Conservation (phyloP, 176 grass and related monocot species). For the Triticum timopheevii region DNA sequence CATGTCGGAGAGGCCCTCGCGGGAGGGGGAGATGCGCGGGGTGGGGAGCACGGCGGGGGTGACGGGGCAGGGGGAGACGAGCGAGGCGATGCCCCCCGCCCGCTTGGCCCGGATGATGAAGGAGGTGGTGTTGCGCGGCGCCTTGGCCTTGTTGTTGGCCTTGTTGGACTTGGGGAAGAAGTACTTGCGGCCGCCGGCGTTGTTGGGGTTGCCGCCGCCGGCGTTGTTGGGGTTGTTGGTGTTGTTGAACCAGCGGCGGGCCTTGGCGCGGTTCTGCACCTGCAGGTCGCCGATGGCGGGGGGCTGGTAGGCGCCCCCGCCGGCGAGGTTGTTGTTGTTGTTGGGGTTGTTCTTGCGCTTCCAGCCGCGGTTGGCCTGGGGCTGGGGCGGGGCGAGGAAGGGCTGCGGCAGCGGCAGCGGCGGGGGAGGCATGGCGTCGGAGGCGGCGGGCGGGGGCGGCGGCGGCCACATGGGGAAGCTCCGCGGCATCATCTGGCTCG, state of each 20-base stretch:
- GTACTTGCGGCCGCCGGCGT: slow-evolving; percentile 25
- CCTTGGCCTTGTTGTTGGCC: slow-evolving; percentile 34
- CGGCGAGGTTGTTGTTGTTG: slow-evolving; percentile 6
- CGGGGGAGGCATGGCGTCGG: slow-evolving; percentile 23
- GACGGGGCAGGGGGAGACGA: slow-evolving; percentile 80
- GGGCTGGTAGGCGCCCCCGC: slow-evolving; percentile 50
- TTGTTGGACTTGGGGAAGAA: slow-evolving; percentile 65
- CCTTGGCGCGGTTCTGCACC: slow-evolving; percentile 85
- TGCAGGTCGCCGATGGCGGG: slow-evolving; percentile 72
- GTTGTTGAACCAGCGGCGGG: slow-evolving; percentile 77
- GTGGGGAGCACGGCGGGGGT: slow-evolving; percentile 83
- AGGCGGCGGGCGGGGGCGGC: slow-evolving; percentile 12
- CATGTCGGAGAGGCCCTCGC: slow-evolving; percentile 85
- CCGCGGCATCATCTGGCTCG: slow-evolving; percentile 54
- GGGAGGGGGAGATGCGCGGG: slow-evolving; percentile 73
- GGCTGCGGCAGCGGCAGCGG: slow-evolving; percentile 19
- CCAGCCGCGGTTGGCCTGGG: slow-evolving; percentile 43
- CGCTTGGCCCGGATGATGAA: slow-evolving; percentile 94
- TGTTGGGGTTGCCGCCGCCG: slow-evolving; percentile 11
- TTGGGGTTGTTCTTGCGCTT: slow-evolving; percentile 46
- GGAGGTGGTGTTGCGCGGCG: slow-evolving; percentile 93
- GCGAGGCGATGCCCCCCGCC: slow-evolving; percentile 74
- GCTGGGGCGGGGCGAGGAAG: slow-evolving; percentile 7
- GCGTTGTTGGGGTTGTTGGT: background rate
- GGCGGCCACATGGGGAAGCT: slow-evolving; percentile 55